These are phyloP conservation scores for Monilinia fructigena DNA, from an alignment of 2,329 filamentous ascomycete species.

Conservation along the genomic window DNA sequence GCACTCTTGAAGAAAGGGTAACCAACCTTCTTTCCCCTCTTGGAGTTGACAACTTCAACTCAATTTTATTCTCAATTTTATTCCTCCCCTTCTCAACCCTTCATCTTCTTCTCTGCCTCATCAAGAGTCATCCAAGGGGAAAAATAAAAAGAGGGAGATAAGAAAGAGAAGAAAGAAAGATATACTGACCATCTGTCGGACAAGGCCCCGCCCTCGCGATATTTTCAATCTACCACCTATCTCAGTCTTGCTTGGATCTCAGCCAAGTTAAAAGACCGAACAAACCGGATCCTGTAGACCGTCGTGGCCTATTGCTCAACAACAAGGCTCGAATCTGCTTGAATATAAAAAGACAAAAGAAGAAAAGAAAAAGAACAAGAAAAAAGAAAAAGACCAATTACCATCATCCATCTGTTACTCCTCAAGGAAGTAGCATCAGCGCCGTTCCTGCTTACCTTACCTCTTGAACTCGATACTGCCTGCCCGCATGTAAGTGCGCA, in stretches of 20 bases:
- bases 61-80: not conserved
- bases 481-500: conserved; percentile 31
- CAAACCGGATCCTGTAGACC: not conserved
- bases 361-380: too few relatives aligned
- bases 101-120: not conserved
- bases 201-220: conserved; percentile 16
- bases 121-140: conserved; percentile 11
- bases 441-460: not conserved
- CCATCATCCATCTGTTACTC: not conserved
- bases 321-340: not conserved
- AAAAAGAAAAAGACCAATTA: too few relatives aligned
- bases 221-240: conserved; percentile 17
- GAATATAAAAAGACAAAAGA: not conserved
- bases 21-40: conserved; percentile 24
- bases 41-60: conserved; percentile 23
- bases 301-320: too few relatives aligned
- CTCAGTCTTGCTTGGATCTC: conserved; percentile 9
- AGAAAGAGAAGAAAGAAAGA: not conserved
- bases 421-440: not conserved
- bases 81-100: not conserved
- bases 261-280: conserved; percentile 10
- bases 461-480: conserved; percentile 24
- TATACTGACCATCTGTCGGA: conserved; percentile 10
- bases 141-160: not conserved
- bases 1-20: conserved; percentile 25